Base-by-base conservation (phyloP, 129 eudicot species). In the Apium graveolens region DNA sequence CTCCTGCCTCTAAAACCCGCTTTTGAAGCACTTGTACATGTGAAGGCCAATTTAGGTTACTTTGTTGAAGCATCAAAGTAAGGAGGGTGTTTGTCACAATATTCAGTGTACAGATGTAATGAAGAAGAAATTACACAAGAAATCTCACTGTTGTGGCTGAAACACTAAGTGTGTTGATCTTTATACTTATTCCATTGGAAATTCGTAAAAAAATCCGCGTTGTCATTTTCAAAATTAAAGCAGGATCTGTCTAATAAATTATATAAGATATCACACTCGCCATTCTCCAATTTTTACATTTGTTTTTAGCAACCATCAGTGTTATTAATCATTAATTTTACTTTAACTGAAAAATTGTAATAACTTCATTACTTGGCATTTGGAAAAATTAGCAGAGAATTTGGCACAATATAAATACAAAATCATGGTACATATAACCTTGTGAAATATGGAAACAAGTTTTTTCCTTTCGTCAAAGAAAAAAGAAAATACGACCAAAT, bases 11-110 rank as follows among this genome's bases (percentile, higher is more conserved):
- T 45, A 34, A 41, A 73, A 92, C 83, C 76, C 87, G 89, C 80
- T 73, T 88, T 48, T 90, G 85, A 77, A 95, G 91, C 86, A 91
- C 92, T 85, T 86, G 90, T 31, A 90, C 80, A 45, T 74, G 65
- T 26, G 83, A 81, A 71, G 89, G 86, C 68, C 79, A 39, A 60
- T 69, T 72, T 80, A 82, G 70, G 35, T 10, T 43, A 82, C 73
- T 27, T 31, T 74, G 89, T 73, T 44, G 83, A 51, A 78, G 74
- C 43, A 66, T 29, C 74, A 75, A 73, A 53, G 38, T 10, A 13
- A 37, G 26, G 74, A 18, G 51, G 46, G 16, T 78, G 53, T 63
- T 38, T 78, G 78, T 80, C 65, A 60, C 62, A 43, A 57, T n/a
- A 80, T 81, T 79, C 37, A 14, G 70, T 76, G 41, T 24, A 37